Evolutionary conservation across 306 rosid species (phyloP).

Genomic region (Urtica urens): DNA sequence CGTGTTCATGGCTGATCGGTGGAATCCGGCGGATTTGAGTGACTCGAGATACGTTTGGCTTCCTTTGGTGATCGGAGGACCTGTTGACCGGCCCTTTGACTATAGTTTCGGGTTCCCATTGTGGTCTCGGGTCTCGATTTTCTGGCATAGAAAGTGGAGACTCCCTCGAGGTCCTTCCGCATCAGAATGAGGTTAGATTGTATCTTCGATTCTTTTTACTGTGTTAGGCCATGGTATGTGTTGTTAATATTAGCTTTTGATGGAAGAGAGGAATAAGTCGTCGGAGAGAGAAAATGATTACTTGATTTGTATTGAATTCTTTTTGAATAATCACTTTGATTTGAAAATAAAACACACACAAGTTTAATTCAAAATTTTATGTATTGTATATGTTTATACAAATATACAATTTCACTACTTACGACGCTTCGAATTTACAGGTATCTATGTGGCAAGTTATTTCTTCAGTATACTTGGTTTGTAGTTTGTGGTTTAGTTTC

Average conservation of each 20-base stretch:
- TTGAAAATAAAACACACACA: too few relatives aligned
- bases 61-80: constrained; percentile 85
- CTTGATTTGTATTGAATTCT: too few relatives aligned
- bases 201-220: neutral
- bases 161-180: constrained; percentile 63
- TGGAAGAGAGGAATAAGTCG: too few relatives aligned
- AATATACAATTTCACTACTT: too few relatives aligned
- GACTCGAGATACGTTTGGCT: constrained; percentile 92
- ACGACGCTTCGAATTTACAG: too few relatives aligned
- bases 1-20: constrained; percentile 81
- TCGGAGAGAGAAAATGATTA: too few relatives aligned
- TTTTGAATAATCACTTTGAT: too few relatives aligned
- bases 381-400: too few relatives aligned
- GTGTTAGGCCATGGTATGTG: constrained; percentile 8
- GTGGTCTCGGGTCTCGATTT: constrained; percentile 94
- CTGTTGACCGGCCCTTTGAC: constrained; percentile 73
- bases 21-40: constrained; percentile 86
- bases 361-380: too few relatives aligned
- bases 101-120: constrained; percentile 77
- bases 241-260: constrained; percentile 21
- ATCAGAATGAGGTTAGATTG: constrained; percentile 18
- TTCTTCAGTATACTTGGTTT: too few relatives aligned
- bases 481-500: too few relatives aligned
- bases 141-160: constrained; percentile 94
- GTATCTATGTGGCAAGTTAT: too few relatives aligned